phyloP scores from a whole-genome alignment of 129 eudicot genomes.

The Saposhnikovia divaricata region DNA sequence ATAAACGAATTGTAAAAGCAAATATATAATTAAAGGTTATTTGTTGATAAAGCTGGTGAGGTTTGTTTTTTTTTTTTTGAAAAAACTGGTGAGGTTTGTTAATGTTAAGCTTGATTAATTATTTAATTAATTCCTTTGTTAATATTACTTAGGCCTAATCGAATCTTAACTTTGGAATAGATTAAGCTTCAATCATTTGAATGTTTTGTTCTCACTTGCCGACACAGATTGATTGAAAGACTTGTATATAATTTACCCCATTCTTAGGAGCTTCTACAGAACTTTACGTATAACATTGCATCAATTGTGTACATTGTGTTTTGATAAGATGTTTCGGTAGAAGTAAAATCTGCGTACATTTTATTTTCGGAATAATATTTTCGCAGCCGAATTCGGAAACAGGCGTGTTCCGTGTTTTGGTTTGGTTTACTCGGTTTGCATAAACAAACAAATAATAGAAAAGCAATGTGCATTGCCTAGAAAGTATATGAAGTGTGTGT shows the following conservation, averaged over 20 bases:
- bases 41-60: slow-evolving; percentile 4
- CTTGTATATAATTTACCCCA: not conserved
- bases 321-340: too few relatives aligned
- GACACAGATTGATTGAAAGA: slow-evolving; percentile 4
- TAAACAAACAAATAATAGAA: not conserved
- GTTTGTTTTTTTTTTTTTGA: slow-evolving; percentile 9
- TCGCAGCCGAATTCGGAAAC: not conserved
- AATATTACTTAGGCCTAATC: not conserved
- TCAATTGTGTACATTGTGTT: not conserved
- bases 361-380: too few relatives aligned
- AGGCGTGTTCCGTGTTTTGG: not conserved
- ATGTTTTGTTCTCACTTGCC: slow-evolving; percentile 2
- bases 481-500: not conserved
- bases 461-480: not conserved
- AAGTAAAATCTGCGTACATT: too few relatives aligned
- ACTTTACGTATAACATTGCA: not conserved
- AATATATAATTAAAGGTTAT: not conserved
- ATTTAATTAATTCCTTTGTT: not conserved
- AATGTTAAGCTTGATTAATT: not conserved
- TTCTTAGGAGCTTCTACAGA: not conserved
- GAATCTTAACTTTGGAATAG: not conserved
- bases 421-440: not conserved
- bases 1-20: not conserved
- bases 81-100: slow-evolving; percentile 3
- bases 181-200: slow-evolving; percentile 5